Evolutionary conservation across 1,284 basidiomycete species (phyloP).

Genomic region (Ceratobasidium sp.): DNA sequence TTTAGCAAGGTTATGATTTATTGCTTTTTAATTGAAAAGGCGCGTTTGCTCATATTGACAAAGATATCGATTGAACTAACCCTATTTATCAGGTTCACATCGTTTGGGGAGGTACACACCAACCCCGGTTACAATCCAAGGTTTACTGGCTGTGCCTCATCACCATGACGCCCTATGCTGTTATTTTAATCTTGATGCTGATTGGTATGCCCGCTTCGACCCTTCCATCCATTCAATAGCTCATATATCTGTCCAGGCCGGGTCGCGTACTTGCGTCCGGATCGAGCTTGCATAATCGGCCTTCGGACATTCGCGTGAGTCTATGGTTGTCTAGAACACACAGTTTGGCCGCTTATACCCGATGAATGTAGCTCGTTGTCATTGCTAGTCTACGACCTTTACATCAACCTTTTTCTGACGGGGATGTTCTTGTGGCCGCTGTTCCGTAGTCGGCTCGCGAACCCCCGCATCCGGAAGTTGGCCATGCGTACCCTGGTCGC

Average conservation of each 20-base stretch:
- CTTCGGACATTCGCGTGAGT: slow-evolving; percentile 52
- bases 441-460: slow-evolving; percentile 52
- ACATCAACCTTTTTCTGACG: slow-evolving; percentile 57
- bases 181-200: slow-evolving; percentile 51
- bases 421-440: slow-evolving; percentile 60
- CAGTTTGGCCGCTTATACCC: not conserved
- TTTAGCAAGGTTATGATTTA: slow-evolving; percentile 54
- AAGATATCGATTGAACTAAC: not conserved
- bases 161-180: slow-evolving; percentile 51
- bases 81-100: slow-evolving; percentile 51
- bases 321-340: not conserved
- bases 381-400: slow-evolving; percentile 57
- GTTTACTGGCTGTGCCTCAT: slow-evolving; percentile 53
- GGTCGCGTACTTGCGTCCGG: slow-evolving; percentile 52
- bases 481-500: slow-evolving; percentile 57
- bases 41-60: slow-evolving; percentile 42
- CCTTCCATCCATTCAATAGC: not conserved
- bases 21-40: slow-evolving; percentile 51
- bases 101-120: slow-evolving; percentile 50
- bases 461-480: slow-evolving; percentile 52
- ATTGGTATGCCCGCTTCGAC: slow-evolving; percentile 47
- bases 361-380: slow-evolving; percentile 51
- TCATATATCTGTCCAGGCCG: slow-evolving; percentile 50
- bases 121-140: slow-evolving; percentile 50
- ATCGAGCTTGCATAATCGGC: slow-evolving; percentile 58